phyloP scores from a whole-genome alignment of 805 yeast species.

The Saturnispora saitoi region DNA sequence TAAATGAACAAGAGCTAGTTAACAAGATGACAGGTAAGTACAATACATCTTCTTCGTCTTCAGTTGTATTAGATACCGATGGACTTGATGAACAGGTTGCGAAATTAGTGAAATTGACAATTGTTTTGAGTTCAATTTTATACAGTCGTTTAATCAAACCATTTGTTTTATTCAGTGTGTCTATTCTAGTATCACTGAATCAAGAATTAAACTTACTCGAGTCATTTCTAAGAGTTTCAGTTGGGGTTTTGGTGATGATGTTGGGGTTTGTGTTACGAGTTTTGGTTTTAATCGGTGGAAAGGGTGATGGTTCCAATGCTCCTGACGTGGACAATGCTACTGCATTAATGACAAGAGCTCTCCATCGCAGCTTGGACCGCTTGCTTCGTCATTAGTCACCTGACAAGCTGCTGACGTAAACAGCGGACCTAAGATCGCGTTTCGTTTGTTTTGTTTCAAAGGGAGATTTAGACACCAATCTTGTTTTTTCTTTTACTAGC shows the following conservation, averaged over 20 bases:
- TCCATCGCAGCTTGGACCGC: slow-evolving; percentile 3
- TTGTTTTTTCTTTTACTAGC: neutral
- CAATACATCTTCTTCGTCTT: neutral
- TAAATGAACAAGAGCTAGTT: slow-evolving; percentile 15
- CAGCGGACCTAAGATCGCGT: neutral
- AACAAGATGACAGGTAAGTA: neutral
- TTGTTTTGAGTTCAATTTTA: neutral
- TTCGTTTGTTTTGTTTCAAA: slow-evolving; percentile 1
- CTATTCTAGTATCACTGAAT: neutral
- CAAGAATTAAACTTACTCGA: slow-evolving; percentile 2
- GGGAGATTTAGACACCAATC: slow-evolving; percentile 1
- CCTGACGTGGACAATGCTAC: neutral
- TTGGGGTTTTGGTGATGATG: slow-evolving; percentile 2
- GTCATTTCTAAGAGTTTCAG: neutral
- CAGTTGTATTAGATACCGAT: neutral
- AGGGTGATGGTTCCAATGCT: neutral
- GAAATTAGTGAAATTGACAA: neutral
- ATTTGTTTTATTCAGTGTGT: neutral
- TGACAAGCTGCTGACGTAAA: neutral
- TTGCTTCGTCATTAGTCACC: neutral
- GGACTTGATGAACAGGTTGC: slow-evolving; percentile 4
- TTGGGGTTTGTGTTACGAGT: slow-evolving; percentile 2
- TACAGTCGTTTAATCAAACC: neutral
- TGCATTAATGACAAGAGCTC: neutral
- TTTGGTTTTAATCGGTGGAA: neutral